A percentile compares a stretch with the other conserved stretches of the same genome.
Evolutionary conservation across 495 filamentous ascomycete species (phyloP).

Genomic region (Hypomontagnella submonticulosa): DNA sequence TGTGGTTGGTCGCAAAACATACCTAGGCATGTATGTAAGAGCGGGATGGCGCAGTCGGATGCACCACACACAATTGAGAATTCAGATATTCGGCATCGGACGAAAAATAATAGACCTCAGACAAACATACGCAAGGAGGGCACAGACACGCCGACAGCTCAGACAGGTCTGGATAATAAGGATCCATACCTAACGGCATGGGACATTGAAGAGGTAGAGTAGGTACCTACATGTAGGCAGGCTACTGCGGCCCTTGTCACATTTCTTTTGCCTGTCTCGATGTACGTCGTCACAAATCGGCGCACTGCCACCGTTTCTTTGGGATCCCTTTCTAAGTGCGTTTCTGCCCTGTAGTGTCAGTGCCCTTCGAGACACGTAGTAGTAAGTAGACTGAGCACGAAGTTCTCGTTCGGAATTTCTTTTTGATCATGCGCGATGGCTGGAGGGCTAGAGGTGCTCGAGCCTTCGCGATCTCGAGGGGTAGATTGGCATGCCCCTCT

Average conservation of each 20-base stretch:
- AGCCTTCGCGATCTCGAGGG: slow-evolving; percentile 20
- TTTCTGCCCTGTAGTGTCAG: slow-evolving; percentile 26
- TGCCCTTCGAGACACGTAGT: slow-evolving; percentile 13
- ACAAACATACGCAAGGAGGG: slow-evolving; percentile 11
- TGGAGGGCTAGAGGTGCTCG: slow-evolving; percentile 6
- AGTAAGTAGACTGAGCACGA: slow-evolving; percentile 5
- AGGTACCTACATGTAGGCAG: no score
- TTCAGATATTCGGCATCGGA: slow-evolving; percentile 12
- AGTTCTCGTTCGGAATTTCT: slow-evolving; percentile 1
- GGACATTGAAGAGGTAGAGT: slow-evolving; percentile 19
- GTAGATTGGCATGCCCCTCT: neutral
- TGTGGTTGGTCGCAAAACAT: slow-evolving; percentile 17
- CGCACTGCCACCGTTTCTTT: slow-evolving; percentile 42
- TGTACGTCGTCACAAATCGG: slow-evolving; percentile 30
- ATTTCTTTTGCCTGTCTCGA: slow-evolving; percentile 18
- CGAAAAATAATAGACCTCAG: slow-evolving; percentile 11
- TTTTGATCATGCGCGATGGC: neutral
- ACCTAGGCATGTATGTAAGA: slow-evolving; percentile 20
- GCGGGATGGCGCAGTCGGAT: slow-evolving; percentile 22
- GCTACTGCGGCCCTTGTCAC: slow-evolving; percentile 44
- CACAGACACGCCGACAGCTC: slow-evolving; percentile 13
- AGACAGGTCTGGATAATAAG: slow-evolving; percentile 3
- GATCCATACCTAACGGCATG: slow-evolving; percentile 27
- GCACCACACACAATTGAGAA: slow-evolving; percentile 10
- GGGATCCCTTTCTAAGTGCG: slow-evolving; percentile 12